A percentile compares a stretch with the other conserved stretches of the same genome.
Conservation (phyloP, 2,329 filamentous ascomycete genomes). For the Venturia effusa region DNA sequence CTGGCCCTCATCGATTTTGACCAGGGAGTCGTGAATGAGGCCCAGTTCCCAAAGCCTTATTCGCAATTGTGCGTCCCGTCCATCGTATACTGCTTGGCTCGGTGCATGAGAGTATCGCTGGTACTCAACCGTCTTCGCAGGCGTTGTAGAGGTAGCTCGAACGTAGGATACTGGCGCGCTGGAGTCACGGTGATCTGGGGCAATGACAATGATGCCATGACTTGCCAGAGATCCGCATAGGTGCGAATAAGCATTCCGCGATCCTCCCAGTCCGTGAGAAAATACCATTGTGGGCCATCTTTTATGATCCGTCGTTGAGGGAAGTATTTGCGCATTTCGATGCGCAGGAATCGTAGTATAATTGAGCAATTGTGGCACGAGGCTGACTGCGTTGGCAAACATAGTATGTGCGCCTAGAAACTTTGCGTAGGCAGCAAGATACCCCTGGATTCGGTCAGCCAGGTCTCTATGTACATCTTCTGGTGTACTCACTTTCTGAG, state of each 20-base stretch:
- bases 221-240: constrained; percentile 68
- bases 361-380: constrained; percentile 59
- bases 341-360: constrained; percentile 62
- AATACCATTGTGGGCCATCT: constrained; percentile 78
- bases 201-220: constrained; percentile 70
- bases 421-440: constrained; percentile 63
- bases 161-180: constrained; percentile 66
- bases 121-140: constrained; percentile 32
- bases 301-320: constrained; percentile 33
- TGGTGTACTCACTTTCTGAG: constrained; percentile 38
- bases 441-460: constrained; percentile 35
- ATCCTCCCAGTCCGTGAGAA: constrained; percentile 74
- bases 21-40: constrained; percentile 55
- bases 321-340: constrained; percentile 57
- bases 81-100: constrained; percentile 53
- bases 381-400: constrained; percentile 38
- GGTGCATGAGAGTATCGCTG: constrained; percentile 47
- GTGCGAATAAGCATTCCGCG: constrained; percentile 77
- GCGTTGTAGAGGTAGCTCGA: constrained; percentile 42
- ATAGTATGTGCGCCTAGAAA: constrained; percentile 58
- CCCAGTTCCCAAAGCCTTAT: constrained; percentile 73
- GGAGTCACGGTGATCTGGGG: constrained; percentile 74
- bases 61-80: constrained; percentile 59
- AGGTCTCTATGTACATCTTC: not conserved
- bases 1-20: constrained; percentile 51